Percentiles rank a stretch among this genome's conserved stretches.
These are phyloP conservation scores for Fusarium austroafricanum DNA, from an alignment of 2,329 filamentous ascomycete species.

Conservation along the genomic window DNA sequence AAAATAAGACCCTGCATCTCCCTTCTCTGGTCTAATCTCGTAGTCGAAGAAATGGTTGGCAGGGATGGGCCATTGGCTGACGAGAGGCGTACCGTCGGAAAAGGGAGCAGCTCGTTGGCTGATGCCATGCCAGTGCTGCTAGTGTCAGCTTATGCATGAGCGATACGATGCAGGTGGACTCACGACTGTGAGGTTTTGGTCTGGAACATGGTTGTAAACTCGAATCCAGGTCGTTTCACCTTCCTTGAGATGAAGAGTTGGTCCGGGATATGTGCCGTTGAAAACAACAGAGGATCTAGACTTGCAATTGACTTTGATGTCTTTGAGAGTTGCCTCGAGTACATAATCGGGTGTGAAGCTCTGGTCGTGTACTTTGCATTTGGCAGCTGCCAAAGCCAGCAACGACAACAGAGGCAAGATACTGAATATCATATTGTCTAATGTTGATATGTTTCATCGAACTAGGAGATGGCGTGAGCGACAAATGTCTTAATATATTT, in stretches of 20 bases:
- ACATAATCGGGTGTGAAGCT: conserved; percentile 27
- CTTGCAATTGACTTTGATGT: conserved; percentile 25
- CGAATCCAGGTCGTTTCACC: conserved; percentile 34
- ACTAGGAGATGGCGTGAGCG: background rate
- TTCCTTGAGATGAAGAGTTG: conserved; percentile 15
- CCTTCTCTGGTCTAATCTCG: conserved; percentile 64
- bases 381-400: conserved; percentile 4
- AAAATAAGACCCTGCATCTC: conserved; percentile 72
- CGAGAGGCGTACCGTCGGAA: conserved; percentile 70
- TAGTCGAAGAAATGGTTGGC: conserved; percentile 74
- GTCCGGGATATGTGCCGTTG: conserved; percentile 24
- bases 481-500: background rate
- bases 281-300: conserved; percentile 7
- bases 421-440: background rate
- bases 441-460: no score
- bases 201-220: conserved; percentile 21
- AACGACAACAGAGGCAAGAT: conserved; percentile 13
- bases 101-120: conserved; percentile 69
- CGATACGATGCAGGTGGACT: background rate
- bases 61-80: conserved; percentile 74
- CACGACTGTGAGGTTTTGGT: conserved; percentile 33
- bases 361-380: conserved; percentile 10
- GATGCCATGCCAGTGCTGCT: conserved; percentile 75
- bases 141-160: background rate
- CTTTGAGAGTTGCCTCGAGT: conserved; percentile 13